Evolutionary conservation across 306 rosid genomes (phyloP), one percentile per base, ranked within the genome.

Genomic region (Pueraria montana): DNA sequence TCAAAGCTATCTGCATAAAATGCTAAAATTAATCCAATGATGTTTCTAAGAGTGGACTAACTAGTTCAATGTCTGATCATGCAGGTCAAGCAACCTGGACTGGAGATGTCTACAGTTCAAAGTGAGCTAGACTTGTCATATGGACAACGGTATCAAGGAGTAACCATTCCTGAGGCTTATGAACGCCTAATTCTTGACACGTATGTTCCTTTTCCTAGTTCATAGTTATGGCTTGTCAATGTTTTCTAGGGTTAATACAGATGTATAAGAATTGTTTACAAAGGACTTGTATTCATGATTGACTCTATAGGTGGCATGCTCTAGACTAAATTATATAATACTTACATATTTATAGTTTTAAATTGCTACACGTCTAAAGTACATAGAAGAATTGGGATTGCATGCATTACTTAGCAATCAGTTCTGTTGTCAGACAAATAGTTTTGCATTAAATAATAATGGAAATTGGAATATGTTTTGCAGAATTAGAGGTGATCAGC

Each of bases 401-500:
- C 38, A 42, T 50, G 12, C 72, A 32, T 34, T n/a, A 34, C 76
- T 12, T 71, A 52, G 34, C 17, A 24, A 59, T 66, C 4, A 16
- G 70, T 40, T 77, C 3, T 5, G 59, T 21, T 80, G 45, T 65
- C 52, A 66, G 16, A 63, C 55, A 72, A 58, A 27, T 49, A 38
- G 20, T 20, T 23, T 18, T 48, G 24, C 36, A n/a, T 24, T 38
- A 23, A 80, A 74, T 74, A 66, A 73, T 69, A 49, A 71, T 40
- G 78, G 64, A 53, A 20, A 79, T 23, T 72, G 34, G 18, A 73
- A 27, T 73, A 26, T 66, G 5, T 74, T 82, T 72, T n/a, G 66
- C 97, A 94, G 98, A 85, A 91, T 92, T 77, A 89, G 87, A 84
- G 98, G 98, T 6, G 97, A 94, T 73, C 95, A 94, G 82, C 98